Percentiles rank a stretch among this genome's conserved stretches.
Evolutionary conservation across 2,329 filamentous ascomycete species (phyloP).

Genomic region (Epichloe aotearoae): DNA sequence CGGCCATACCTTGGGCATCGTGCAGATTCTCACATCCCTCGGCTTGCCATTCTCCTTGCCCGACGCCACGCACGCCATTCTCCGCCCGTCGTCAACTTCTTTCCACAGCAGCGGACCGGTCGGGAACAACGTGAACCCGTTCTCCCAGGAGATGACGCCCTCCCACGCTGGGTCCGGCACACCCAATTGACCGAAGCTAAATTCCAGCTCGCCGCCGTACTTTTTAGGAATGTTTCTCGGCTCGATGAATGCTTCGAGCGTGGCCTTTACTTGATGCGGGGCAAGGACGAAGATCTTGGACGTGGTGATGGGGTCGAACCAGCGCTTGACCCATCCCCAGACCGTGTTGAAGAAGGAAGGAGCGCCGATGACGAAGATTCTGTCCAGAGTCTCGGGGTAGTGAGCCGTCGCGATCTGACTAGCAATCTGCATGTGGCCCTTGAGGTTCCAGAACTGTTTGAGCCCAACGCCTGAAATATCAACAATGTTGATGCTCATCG

Average conservation of each 20-base stretch:
- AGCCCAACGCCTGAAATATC: slow-evolving; percentile 80
- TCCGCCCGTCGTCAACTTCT: slow-evolving; percentile 28
- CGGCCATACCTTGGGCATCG: slow-evolving; percentile 29
- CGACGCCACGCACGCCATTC: slow-evolving; percentile 38
- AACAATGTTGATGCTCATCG: slow-evolving; percentile 87
- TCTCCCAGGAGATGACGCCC: slow-evolving; percentile 37
- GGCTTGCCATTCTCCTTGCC: slow-evolving; percentile 33
- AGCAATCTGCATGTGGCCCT: slow-evolving; percentile 86
- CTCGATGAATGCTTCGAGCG: slow-evolving; percentile 72
- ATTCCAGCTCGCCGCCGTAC: slow-evolving; percentile 81
- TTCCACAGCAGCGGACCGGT: slow-evolving; percentile 45
- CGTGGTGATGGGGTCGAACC: slow-evolving; percentile 88
- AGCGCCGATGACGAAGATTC: slow-evolving; percentile 65
- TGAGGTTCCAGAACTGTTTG: slow-evolving; percentile 93
- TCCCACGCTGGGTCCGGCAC: slow-evolving; percentile 52
- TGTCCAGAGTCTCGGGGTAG: slow-evolving; percentile 79
- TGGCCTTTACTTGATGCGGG: slow-evolving; percentile 58
- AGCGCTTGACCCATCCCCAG: slow-evolving; percentile 90
- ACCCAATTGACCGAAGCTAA: slow-evolving; percentile 62
- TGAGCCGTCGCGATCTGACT: slow-evolving; percentile 80
- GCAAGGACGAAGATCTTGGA: slow-evolving; percentile 92
- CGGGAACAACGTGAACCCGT: slow-evolving; percentile 39
- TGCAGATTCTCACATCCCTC: slow-evolving; percentile 36
- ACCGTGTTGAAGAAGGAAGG: slow-evolving; percentile 85
- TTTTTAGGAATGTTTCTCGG: slow-evolving; percentile 71